Conservation (phyloP, 441 rosid species). For the Pelargonium fulgidum region DNA sequence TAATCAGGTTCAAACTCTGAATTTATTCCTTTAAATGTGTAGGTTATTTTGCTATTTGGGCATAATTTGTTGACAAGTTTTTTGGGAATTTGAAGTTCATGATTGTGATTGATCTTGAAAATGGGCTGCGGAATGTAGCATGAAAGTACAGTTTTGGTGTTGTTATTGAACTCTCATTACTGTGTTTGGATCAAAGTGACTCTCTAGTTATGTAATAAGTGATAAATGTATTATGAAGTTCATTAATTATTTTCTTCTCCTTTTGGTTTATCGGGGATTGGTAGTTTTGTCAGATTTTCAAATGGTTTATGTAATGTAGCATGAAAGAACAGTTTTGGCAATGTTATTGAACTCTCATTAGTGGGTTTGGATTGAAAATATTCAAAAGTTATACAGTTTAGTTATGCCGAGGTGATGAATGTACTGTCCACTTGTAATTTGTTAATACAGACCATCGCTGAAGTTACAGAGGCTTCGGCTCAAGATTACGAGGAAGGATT, state of each 20-base stretch:
- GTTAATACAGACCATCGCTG: conserved; percentile 58
- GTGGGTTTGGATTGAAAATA: neutral
- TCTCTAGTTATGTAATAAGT: neutral
- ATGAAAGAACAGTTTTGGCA: neutral
- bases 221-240: neutral
- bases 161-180: neutral
- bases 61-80: neutral
- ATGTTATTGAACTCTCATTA: neutral
- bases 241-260: neutral
- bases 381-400: neutral
- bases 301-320: neutral
- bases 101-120: neutral
- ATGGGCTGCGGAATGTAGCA: neutral
- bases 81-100: neutral
- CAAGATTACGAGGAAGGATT: conserved; percentile 79
- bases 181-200: neutral
- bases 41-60: too few relatives aligned
- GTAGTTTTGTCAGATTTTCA: neutral
- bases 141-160: neutral
- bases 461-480: conserved; percentile 68
- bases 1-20: conserved; percentile 50
- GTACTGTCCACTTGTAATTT: neutral
- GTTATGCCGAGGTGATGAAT: neutral
- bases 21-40: neutral
- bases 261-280: neutral